A percentile compares a stretch with the other conserved stretches of the same genome.
Conservation (phyloP, 176 grass and related monocot species). For the Raddia guianensis region DNA sequence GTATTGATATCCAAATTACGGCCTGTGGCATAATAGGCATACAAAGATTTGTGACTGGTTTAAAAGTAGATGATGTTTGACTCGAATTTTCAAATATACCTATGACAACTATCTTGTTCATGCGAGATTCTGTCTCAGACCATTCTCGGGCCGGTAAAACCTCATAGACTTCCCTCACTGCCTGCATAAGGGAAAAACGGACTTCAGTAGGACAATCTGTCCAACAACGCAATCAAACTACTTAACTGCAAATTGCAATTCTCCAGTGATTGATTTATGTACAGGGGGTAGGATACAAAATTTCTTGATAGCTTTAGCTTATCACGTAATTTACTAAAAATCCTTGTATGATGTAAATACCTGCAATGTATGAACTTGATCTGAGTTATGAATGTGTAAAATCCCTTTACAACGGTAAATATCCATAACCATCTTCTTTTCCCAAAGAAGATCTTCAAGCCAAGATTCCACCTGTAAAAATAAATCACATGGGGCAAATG, state of each 20-base stretch:
- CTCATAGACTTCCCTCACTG: conserved; percentile 97
- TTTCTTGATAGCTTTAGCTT: background rate
- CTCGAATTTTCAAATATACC: conserved; percentile 50
- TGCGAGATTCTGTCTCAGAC: conserved; percentile 57
- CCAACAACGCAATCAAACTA: background rate
- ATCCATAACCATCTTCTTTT: conserved; percentile 73
- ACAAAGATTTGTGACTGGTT: conserved; percentile 19
- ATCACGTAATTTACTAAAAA: conserved; percentile 27
- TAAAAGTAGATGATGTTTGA: conserved; percentile 1
- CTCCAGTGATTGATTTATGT: background rate
- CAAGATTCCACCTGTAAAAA: conserved; percentile 69
- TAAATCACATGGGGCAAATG: conserved; percentile 16
- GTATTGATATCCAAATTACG: conserved; percentile 66
- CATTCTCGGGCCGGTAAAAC: conserved; percentile 76
- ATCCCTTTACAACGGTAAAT: conserved; percentile 95
- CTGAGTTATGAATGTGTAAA: conserved; percentile 67
- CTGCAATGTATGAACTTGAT: conserved; percentile 92
- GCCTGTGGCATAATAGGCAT: conserved; percentile 55
- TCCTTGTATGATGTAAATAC: conserved; percentile 47
- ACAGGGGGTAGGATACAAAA: background rate
- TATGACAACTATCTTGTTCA: conserved; percentile 93
- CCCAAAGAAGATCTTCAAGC: conserved; percentile 99
- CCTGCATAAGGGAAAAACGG: conserved; percentile 58
- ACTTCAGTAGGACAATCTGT: conserved; percentile 9
- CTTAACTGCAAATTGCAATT: background rate